Base-by-base conservation (phyloP, 2,329 filamentous ascomycete genomes). In the Trichoderma sp. region DNA sequence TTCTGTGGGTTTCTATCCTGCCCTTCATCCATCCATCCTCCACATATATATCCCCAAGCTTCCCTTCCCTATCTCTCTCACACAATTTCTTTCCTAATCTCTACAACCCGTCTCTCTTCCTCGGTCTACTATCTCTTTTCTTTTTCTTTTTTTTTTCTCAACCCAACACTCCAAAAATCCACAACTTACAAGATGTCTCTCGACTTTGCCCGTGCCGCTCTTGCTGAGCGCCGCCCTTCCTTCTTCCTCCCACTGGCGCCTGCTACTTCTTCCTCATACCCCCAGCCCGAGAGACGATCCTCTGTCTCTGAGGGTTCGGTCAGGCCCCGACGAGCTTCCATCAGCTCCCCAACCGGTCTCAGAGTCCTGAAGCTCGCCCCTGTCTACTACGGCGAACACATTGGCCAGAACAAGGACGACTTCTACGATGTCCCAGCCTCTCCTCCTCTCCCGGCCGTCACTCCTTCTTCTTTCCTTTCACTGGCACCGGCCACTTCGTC, bases 351-450 rank as follows among this genome's bases (percentile, higher is more conserved):
- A 72, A 74, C 71, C 64, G 76, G 80, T 70, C 78, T 80, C 71
- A 81, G 83, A 68, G 86, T 90, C 76, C 84, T 90, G 71, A 89
- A 88, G 82, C 85, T 90, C 67, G 85, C 86, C 29, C 87, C 87
- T 32, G 87, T 89, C 69, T 86, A 89, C 82, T 88, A 82, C 77
- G 87, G 87, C 71, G 86, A 86, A 80, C 84, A 87, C 77, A 79
- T 80, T 32, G 86, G 82, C 70, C 84, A 84, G 66, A 80, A 86
- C 80, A 83, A 86, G 79, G 82, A 80, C 56, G 87, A 89, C 80
- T 89, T 80, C 75, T 77, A 84, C 77, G 82, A 85, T 73, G 52
- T 69, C 54, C 50, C 17, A 1, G 59, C 66, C 27, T 29, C 66
- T 37, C 66, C 64, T n/a, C 64, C 64, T 34, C 52, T 56, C 10